Conservation (phyloP, 345 rosid species). For the Hirschfeldia incana region DNA sequence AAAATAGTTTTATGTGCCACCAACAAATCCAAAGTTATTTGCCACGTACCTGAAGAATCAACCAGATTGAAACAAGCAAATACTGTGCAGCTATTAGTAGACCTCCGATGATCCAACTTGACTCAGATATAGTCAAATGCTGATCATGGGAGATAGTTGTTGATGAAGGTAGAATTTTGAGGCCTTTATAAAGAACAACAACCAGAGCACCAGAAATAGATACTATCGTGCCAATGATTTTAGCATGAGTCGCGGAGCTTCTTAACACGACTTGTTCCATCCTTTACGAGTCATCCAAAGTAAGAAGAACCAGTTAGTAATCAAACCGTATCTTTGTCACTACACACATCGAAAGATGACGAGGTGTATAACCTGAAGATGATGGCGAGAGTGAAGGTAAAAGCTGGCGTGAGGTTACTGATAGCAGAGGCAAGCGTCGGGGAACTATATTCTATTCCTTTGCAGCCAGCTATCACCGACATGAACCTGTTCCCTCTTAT, state of each 20-base stretch:
- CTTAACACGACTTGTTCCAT: constrained; percentile 1
- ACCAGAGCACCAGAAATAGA: constrained; percentile 13
- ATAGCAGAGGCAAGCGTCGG: constrained; percentile 38
- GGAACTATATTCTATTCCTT: constrained; percentile 37
- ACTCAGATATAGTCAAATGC: neutral
- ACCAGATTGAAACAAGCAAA: neutral
- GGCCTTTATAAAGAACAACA: neutral
- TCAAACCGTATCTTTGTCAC: neutral
- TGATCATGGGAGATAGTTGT: neutral
- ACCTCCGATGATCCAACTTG: constrained; percentile 10
- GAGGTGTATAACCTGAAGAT: constrained; percentile 31
- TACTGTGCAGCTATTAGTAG: neutral
- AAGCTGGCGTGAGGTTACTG: constrained; percentile 34
- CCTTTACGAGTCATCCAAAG: neutral
- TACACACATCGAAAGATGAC: neutral
- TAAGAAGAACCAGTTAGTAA: neutral
- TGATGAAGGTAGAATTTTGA: neutral
- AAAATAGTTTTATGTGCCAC: neutral
- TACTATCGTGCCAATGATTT: constrained; percentile 5
- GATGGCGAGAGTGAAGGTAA: constrained; percentile 28
- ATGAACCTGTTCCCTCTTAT: constrained; percentile 26
- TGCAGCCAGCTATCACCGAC: constrained; percentile 12
- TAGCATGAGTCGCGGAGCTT: constrained; percentile 8
- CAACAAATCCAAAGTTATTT: neutral
- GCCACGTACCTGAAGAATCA: neutral